Base-by-base conservation (phyloP, 75 land plant genomes). In the Picea glauca region DNA sequence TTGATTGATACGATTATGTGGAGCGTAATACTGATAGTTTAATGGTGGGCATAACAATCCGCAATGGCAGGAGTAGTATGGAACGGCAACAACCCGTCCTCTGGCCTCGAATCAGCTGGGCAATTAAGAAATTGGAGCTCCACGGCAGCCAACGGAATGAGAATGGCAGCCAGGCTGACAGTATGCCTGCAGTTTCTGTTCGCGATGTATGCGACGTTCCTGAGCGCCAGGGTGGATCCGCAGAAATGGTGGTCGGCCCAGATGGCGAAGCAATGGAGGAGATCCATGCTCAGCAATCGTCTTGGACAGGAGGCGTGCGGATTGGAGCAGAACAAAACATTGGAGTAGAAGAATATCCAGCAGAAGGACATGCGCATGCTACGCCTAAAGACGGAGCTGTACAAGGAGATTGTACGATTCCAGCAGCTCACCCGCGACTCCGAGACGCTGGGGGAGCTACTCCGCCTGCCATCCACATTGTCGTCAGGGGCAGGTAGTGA, bases 201-300 rank as follows among this genome's bases (percentile, higher is more conserved):
- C 70, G 99, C 98, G 26, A 40, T 92, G 13, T 94, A 96, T 50
- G 98, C 92, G 58, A 96, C 99, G 14, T 88, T 88, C 17, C 88
- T 94, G 11, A 92, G 93, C 76, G 95, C 99, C 1, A 78, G 89
- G 1, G 67, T 87, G 1, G 72, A 67, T 13, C 91, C 90, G 3
- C 90, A 89, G 58, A 83, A 72, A 58, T 21, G 84, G 13, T 93
- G 96, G 96, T 88, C 96, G 2, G 82, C 87, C 32, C 78, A 80
- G 0, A 87, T 96, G 33, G 96, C 98, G 1, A 60, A 82, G 61
- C 88, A 89, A 40, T 90, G 93, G 99, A 89, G 84, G n/a, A 75
- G 81, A 11, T 83, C 84, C 80, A 81, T 93, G 11, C 64, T 81
- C 81, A 85, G 12, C 78, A 82, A 20, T 56, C 75, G 13, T 68